Conservation (phyloP, 2,329 filamentous ascomycete genomes). For the Magnaporthales sp. region DNA sequence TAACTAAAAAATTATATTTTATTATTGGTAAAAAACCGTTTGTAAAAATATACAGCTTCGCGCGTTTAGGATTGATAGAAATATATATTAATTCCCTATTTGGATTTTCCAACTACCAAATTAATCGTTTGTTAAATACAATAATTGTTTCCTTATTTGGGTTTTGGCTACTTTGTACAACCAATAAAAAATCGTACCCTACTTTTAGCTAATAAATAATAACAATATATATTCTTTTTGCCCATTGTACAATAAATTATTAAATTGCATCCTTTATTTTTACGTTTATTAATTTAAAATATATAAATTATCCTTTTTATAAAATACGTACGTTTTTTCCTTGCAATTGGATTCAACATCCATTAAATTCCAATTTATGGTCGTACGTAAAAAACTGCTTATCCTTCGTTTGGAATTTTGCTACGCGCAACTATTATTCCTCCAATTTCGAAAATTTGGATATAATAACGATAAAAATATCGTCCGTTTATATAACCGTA, state of each 20-base stretch:
- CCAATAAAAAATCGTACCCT: neutral
- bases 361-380: neutral
- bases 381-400: neutral
- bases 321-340: neutral
- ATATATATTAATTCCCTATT: too few species aligned
- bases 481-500: neutral
- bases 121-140: too few species aligned
- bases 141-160: too few species aligned
- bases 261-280: neutral
- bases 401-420: neutral
- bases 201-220: neutral
- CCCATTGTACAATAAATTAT: neutral
- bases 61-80: too few species aligned
- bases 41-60: too few species aligned
- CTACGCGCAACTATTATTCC: neutral
- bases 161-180: neutral
- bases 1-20: too few species aligned
- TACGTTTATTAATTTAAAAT: neutral
- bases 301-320: neutral
- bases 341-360: neutral
- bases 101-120: too few species aligned
- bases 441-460: neutral
- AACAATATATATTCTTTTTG: neutral
- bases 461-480: neutral
- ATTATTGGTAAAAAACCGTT: too few species aligned